Evolutionary conservation across 495 filamentous ascomycete genomes (phyloP), one percentile per base, ranked within the genome.

Genomic region (Zalerion maritima): DNA sequence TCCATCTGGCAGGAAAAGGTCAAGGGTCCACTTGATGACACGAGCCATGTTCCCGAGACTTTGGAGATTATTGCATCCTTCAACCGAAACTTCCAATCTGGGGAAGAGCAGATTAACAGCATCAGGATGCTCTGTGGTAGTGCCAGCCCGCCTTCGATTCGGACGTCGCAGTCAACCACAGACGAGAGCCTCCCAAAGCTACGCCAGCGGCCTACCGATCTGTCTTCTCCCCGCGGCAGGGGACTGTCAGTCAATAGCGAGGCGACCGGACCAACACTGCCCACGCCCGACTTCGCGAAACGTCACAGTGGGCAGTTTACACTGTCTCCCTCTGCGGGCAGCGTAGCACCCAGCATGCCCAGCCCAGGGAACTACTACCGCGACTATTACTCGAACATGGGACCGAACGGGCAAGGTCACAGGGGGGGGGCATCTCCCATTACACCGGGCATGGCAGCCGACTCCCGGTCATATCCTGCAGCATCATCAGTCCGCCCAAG

Each of bases 1-100:
- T 59, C 60, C 16, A 70, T 78, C 9, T 79, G 84, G 72, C 75
- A 80, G 38, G 70, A 71, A 40, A 93, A 89, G 49, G 59, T 97
- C 22, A 71, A 67, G 29, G 62, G 70, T 22, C 67, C 87, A 5
- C 66, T 94, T 6, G 74, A 81, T 24, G 67, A 58, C 23, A n/a
- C 59, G 12, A 42, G 57, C 14, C 55, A 71, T 8, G 65, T 81
- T 33, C 77, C 82, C 3, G 70, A 72, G 14, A 54, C 74, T 5
- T 50, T 76, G 6, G 60, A 81, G 28, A 73, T 94, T 26, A 53
- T 81, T 14, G 59, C 64, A 6, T 67, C 75, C 4, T 94, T 87
- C 61, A 62, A 66, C 24, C 65, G 64, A 7, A 82, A 92, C 41
- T 87, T 76, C 48, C 67, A 60, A 24, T 60, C 64, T 31, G 60